phyloP scores from a whole-genome alignment of 108 stramenopile genomes.

The Epithemia pelagica region DNA sequence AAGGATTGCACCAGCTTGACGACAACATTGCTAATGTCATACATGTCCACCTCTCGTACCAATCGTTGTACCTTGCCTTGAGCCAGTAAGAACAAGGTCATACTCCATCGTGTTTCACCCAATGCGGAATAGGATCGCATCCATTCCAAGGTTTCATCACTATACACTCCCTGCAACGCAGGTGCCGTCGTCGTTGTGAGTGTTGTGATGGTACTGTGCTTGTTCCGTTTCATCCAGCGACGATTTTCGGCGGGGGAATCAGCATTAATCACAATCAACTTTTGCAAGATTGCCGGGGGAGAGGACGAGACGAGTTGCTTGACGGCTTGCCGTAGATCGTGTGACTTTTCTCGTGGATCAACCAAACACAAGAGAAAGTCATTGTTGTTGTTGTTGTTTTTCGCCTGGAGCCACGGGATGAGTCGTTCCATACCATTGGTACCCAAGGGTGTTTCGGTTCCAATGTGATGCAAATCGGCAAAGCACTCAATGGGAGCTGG shows the following conservation, averaged over 20 bases:
- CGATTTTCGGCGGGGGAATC: conserved; percentile 77
- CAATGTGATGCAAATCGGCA: conserved; percentile 43
- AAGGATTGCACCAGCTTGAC: conserved; percentile 4
- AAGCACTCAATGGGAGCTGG: conserved; percentile 65
- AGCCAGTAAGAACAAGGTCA: conserved; percentile 60
- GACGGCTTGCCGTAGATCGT: conserved; percentile 50
- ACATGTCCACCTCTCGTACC: conserved; percentile 58
- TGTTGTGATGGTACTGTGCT: conserved; percentile 1
- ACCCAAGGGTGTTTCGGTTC: conserved; percentile 49
- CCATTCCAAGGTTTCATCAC: conserved; percentile 72
- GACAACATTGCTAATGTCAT: conserved; percentile 40
- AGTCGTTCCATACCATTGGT: conserved; percentile 30
- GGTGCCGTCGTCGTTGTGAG: not conserved
- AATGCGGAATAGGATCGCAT: conserved; percentile 63
- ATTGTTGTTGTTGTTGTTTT: conserved; percentile 8
- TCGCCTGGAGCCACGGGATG: conserved; percentile 45
- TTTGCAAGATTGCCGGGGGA: conserved; percentile 35
- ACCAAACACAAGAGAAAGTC: conserved; percentile 60
- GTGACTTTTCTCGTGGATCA: conserved; percentile 66
- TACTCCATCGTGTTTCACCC: conserved; percentile 71
- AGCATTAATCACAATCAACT: conserved; percentile 62
- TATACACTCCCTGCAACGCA: conserved; percentile 20
- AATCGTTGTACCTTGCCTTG: conserved; percentile 58
- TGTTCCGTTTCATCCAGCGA: conserved; percentile 55
- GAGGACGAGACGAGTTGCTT: conserved; percentile 23